Conservation (phyloP, 768 basidiomycete genomes). For the Asterophora lycoperdoides region DNA sequence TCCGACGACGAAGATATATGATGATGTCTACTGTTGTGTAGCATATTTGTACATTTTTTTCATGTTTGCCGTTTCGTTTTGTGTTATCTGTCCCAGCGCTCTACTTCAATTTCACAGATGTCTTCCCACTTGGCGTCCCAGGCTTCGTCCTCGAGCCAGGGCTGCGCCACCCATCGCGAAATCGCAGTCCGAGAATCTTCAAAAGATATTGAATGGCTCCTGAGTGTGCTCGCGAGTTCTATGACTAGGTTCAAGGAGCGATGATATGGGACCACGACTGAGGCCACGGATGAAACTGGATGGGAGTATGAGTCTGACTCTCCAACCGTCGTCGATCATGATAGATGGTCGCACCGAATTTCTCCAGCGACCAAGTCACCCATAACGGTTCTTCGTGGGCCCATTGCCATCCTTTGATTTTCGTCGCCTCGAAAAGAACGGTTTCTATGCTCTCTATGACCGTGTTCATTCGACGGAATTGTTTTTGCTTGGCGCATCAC, state of each 20-base stretch:
- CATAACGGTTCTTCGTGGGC: conserved; percentile 69
- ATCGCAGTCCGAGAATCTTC: conserved; percentile 62
- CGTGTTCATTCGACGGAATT: conserved; percentile 61
- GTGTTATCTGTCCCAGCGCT: conserved; percentile 52
- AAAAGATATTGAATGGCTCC: conserved; percentile 65
- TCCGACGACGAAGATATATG: conserved; percentile 71
- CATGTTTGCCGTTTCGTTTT: conserved; percentile 9
- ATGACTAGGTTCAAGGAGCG: conserved; percentile 56
- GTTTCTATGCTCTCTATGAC: conserved; percentile 63
- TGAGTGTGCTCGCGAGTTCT: conserved; percentile 52
- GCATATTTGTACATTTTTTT: conserved; percentile 10
- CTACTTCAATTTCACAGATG: conserved; percentile 71
- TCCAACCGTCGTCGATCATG: neutral
- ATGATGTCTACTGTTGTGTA: conserved; percentile 10
- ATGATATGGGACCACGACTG: conserved; percentile 60
- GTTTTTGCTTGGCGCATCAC: conserved; percentile 49
- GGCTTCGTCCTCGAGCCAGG: conserved; percentile 58
- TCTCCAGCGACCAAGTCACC: conserved; percentile 79
- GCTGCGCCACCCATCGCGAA: conserved; percentile 65
- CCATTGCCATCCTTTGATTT: conserved; percentile 68
- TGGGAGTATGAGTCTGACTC: neutral
- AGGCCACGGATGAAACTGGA: conserved; percentile 52
- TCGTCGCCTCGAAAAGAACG: conserved; percentile 65
- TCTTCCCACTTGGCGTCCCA: conserved; percentile 79
- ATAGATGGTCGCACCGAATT: conserved; percentile 52